These are phyloP conservation scores for Neonectria punicea DNA, from an alignment of 2,329 filamentous ascomycete species.

Conservation along the genomic window DNA sequence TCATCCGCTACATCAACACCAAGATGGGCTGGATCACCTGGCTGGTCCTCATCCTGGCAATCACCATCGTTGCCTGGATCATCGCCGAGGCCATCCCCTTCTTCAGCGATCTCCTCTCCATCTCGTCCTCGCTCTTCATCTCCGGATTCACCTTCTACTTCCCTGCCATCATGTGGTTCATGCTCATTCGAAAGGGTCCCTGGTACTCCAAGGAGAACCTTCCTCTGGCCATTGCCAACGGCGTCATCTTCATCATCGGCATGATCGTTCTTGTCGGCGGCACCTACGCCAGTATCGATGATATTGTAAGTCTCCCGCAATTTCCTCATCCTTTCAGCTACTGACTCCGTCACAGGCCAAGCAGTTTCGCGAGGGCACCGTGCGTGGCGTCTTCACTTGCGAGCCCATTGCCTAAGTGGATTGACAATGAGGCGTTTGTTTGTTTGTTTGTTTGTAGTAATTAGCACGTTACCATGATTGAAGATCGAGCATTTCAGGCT, in stretches of 20 bases:
- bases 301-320: slow-evolving; percentile 43
- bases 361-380: slow-evolving; percentile 41
- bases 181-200: slow-evolving; percentile 49
- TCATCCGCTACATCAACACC: slow-evolving; percentile 60
- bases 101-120: slow-evolving; percentile 74
- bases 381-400: slow-evolving; percentile 45
- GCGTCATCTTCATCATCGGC: slow-evolving; percentile 44
- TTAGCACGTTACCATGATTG: background rate
- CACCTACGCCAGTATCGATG: slow-evolving; percentile 47
- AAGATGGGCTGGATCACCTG: slow-evolving; percentile 63
- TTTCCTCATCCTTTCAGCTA: slow-evolving; percentile 9
- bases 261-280: slow-evolving; percentile 47
- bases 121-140: slow-evolving; percentile 62
- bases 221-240: slow-evolving; percentile 39
- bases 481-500: background rate
- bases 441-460: background rate
- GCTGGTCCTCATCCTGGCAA: slow-evolving; percentile 64
- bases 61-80: slow-evolving; percentile 75
- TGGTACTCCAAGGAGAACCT: slow-evolving; percentile 47
- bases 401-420: slow-evolving; percentile 40
- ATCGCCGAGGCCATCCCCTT: slow-evolving; percentile 79
- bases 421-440: background rate
- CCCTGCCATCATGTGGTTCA: slow-evolving; percentile 56
- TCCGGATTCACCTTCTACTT: slow-evolving; percentile 57
- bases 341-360: slow-evolving; percentile 30